These are phyloP conservation scores for Colletotrichum destructivum DNA, from an alignment of 2,329 filamentous ascomycete genomes.

Conservation along the genomic window DNA sequence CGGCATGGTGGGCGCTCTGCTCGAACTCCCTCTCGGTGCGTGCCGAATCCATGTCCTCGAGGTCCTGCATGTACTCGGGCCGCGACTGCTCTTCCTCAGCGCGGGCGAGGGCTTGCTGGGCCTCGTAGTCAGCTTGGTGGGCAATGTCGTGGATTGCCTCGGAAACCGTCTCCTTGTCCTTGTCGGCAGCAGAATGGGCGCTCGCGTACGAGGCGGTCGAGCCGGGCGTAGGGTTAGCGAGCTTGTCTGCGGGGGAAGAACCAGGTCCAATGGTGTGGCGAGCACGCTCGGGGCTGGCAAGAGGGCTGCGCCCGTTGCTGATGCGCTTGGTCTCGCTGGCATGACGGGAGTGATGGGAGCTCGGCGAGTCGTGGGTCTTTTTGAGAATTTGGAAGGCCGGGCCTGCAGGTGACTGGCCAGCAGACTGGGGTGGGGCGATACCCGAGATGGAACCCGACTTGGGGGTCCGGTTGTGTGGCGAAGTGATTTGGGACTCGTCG, in stretches of 20 bases:
- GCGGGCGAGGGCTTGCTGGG: conserved; percentile 76
- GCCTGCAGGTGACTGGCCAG: conserved; percentile 51
- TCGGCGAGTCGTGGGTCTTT: conserved; percentile 59
- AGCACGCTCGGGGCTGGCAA: conserved; percentile 62
- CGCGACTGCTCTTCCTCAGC: conserved; percentile 74
- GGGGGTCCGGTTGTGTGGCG: conserved; percentile 60
- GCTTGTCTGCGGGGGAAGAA: conserved; percentile 46
- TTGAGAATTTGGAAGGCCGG: conserved; percentile 65
- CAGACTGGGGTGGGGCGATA: conserved; percentile 46
- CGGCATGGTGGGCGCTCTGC: conserved; percentile 62
- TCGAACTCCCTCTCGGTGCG: conserved; percentile 70
- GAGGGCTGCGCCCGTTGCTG: conserved; percentile 60
- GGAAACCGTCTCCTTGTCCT: conserved; percentile 76
- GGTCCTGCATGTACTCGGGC: conserved; percentile 66
- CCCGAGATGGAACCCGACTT: conserved; percentile 55
- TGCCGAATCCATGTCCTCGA: conserved; percentile 65
- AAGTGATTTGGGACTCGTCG: conserved; percentile 59
- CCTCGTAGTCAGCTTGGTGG: conserved; percentile 64
- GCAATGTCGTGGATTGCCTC: conserved; percentile 79
- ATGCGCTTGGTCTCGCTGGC: conserved; percentile 58
- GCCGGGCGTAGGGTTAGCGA: conserved; percentile 42
- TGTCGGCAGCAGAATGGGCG: conserved; percentile 44
- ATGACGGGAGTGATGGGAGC: conserved; percentile 51
- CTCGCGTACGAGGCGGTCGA: conserved; percentile 41
- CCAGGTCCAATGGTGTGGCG: conserved; percentile 54